Evolutionary conservation across 2,329 filamentous ascomycete genomes (phyloP), one percentile per base, ranked within the genome.

Genomic region (Phialophora macrospora): DNA sequence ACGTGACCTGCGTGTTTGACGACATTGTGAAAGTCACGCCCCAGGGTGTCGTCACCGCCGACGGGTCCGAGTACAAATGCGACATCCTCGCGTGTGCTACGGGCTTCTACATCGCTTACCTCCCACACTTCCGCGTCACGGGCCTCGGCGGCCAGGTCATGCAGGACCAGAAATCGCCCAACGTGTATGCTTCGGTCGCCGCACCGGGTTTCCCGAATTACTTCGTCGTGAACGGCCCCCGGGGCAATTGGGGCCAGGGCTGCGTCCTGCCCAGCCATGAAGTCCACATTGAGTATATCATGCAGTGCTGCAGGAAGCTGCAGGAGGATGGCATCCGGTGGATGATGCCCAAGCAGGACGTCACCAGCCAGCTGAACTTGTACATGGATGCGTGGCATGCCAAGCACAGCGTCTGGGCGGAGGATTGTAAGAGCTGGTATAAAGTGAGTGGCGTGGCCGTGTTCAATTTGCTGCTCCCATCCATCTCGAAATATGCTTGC

Each of bases 141-240:
- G 78, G 78, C 2, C 68, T 72, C 3, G 64, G 69, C 12, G 74
- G 75, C 2, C 32, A 72, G 8, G 64, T 74, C 41, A 78, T 79
- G 60, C 76, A 84, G 11, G 76, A 80, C 38, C 77, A 81, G 60
- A 73, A 77, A n/a, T 82, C 80, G 79, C 73, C 74, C 4, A 72
- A 77, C 44, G 60, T 67, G 12, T 85, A 85, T 72, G 71, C 83
- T 4, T 80, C 80, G 5, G 69, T 83, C 9, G 78, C 79, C 0
- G 80, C 79, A 5, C 76, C 80, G 0, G 76, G 79, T 1, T 82
- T 83, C 68, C 82, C 82, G 22, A 79, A 59, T 30, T 77, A 76
- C 56, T 74, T 78, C 32, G 73, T 73, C 26, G 72, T 77, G 60
- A 71, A 73, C 9, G 76, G 75, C 0, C 75, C 75, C 1, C 72